Conservation (phyloP, 495 filamentous ascomycete species). For the Friedmanniomyces endolithicus region DNA sequence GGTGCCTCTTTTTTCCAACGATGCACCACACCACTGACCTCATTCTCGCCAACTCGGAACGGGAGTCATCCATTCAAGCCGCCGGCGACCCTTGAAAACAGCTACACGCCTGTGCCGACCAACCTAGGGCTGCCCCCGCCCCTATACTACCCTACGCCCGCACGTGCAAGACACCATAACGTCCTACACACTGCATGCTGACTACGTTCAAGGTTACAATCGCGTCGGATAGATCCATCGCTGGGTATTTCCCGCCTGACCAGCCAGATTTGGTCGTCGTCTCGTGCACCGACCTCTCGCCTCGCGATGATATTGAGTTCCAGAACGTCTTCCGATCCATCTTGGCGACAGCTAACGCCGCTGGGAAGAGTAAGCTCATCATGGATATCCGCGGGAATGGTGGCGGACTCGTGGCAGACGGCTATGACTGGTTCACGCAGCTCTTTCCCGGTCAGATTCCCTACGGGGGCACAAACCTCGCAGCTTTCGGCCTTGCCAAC, state of each 20-base stretch:
- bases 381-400: slow-evolving; percentile 44
- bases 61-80: too few species aligned
- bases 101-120: not conserved
- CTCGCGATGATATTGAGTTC: slow-evolving; percentile 25
- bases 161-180: too few species aligned
- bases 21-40: too few species aligned
- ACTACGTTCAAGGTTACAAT: not conserved
- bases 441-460: not conserved
- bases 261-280: slow-evolving; percentile 31
- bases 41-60: too few species aligned
- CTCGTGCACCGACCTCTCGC: slow-evolving; percentile 38
- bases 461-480: not conserved
- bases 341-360: slow-evolving; percentile 28
- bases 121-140: too few species aligned
- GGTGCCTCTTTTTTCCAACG: slow-evolving; percentile 1
- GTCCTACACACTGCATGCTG: not conserved
- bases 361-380: slow-evolving; percentile 33
- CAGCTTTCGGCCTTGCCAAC: not conserved
- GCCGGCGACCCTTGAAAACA: not conserved
- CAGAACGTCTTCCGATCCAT: slow-evolving; percentile 31
- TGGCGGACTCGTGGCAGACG: slow-evolving; percentile 36
- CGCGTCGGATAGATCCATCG: not conserved
- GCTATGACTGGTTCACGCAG: slow-evolving; percentile 21
- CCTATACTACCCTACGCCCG: not conserved
- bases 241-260: slow-evolving; percentile 9